Evolutionary conservation across 352 stramenopile species (phyloP).

Genomic region (Phytopythium kandeliae): DNA sequence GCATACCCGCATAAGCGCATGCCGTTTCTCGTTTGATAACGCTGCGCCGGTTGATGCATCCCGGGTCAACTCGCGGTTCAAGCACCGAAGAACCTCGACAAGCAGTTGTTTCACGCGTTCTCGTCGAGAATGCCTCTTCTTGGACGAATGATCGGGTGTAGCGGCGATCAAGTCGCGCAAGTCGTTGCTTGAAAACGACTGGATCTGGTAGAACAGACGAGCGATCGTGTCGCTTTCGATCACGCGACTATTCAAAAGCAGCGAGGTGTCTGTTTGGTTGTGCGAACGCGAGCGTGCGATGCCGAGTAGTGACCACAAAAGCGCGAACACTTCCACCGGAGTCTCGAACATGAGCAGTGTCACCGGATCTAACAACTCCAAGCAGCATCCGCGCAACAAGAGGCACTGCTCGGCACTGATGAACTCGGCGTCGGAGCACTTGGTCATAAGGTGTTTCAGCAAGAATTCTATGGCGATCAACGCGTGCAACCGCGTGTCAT

Average conservation of each 20-base stretch:
- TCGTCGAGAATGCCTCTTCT: constrained; percentile 40
- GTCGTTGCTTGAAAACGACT: constrained; percentile 24
- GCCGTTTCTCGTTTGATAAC: constrained; percentile 19
- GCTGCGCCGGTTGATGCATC: constrained; percentile 8
- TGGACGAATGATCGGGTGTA: constrained; percentile 19
- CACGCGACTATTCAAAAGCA: not conserved
- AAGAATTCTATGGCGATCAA: constrained; percentile 33
- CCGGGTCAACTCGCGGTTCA: constrained; percentile 20
- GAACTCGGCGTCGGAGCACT: constrained; percentile 7
- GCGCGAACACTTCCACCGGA: constrained; percentile 34
- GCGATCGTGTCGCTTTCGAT: constrained; percentile 15
- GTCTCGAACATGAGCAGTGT: constrained; percentile 55
- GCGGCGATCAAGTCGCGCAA: constrained; percentile 27
- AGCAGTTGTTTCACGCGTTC: constrained; percentile 38
- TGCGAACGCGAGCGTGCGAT: not conserved
- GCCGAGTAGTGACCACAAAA: constrained; percentile 21
- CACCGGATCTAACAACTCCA: constrained; percentile 37
- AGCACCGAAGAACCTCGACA: constrained; percentile 31
- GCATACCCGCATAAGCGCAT: constrained; percentile 36
- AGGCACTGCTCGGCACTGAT: constrained; percentile 10
- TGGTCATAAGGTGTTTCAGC: constrained; percentile 19
- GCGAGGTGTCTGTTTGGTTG: not conserved
- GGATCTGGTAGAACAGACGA: constrained; percentile 27
- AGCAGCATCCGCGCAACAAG: constrained; percentile 29
- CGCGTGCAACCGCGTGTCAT: constrained; percentile 27